Evolutionary conservation across 2,329 filamentous ascomycete genomes (phyloP), one percentile per base, ranked within the genome.

Genomic region (Tolypocladium ophioglossoides): DNA sequence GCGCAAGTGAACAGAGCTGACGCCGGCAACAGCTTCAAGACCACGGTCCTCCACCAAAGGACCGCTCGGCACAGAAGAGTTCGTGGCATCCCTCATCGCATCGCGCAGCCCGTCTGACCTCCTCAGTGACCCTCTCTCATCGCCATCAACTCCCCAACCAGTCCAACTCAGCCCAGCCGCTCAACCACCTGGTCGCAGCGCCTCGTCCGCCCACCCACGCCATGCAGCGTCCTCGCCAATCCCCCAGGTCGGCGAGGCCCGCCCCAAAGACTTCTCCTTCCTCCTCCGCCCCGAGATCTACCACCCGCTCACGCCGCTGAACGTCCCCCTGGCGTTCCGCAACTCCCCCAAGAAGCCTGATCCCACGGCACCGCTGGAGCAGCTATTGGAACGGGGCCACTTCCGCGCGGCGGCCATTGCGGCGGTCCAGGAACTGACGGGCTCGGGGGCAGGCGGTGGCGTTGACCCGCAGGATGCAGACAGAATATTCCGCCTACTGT

Each of bases 271-370:
- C 72, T 87, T 96, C 61, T 83, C 85, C 20, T 92, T 87, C 67
- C 83, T 96, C 48, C 80, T 94, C 12, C 82, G 85, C 22, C 85
- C 89, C 3, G 83, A 89, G 59, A 86, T 91, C 54, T 96, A 92
- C 73, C 91, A 96, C 66, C 83, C 86, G 2, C 76, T 96, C 27
- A 84, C 86, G 1, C 79, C 79, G 18, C 77, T 83, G 47, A 76
- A 78, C 57, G 70, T 84, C 14, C 82, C 83, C 0, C 64, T 74
- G 0, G 72, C 89, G 3, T 92, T 96, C 68, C 83, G 88, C 57
- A 80, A 81, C 58, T 80, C 88, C 0, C 69, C 82, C 22, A 77
- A 84, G 57, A 82, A 85, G 59, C 85, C 89, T 1, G 68, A 76
- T 1, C 72, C 82, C 0, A 78, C 82, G 32, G 82, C 86, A 1